A percentile compares a stretch with the other conserved stretches of the same genome.
Conservation (phyloP, 1,284 basidiomycete genomes). For the Ustanciosporium gigantosporum region DNA sequence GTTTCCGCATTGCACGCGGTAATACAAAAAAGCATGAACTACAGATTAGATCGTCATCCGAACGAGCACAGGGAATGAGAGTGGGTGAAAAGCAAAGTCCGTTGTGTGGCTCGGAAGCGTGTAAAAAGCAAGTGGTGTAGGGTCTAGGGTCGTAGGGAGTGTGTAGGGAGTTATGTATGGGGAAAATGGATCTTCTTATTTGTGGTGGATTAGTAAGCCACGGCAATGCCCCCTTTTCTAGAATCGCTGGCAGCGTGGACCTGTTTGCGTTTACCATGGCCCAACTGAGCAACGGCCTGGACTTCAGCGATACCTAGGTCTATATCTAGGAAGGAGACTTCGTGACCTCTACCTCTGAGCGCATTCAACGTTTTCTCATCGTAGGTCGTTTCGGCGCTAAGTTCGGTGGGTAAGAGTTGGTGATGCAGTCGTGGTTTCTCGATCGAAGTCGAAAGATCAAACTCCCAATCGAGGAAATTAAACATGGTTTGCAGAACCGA, state of each 20-base stretch:
- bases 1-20: too few species aligned
- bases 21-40: too few species aligned
- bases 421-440: conserved; percentile 88
- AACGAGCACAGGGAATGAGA: too few species aligned
- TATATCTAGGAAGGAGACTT: conserved; percentile 43
- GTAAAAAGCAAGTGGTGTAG: background rate
- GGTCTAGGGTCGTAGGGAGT: background rate
- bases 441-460: conserved; percentile 77
- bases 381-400: conserved; percentile 47
- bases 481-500: conserved; percentile 79
- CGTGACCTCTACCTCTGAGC: conserved; percentile 34
- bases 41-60: too few species aligned
- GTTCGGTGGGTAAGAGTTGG: conserved; percentile 64
- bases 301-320: conserved; percentile 47
- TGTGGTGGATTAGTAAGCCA: conserved; percentile 39
- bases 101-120: background rate
- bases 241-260: conserved; percentile 49
- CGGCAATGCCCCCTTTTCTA: conserved; percentile 49
- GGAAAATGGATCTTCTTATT: too few species aligned
- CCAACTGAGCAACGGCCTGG: conserved; percentile 36
- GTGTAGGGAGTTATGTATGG: background rate
- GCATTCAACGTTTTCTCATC: conserved; percentile 25
- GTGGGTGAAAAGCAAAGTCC: background rate
- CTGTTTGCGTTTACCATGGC: conserved; percentile 2
- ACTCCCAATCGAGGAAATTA: conserved; percentile 75